phyloP scores from a whole-genome alignment of 345 rosid species.

The Sonneratia alba region DNA sequence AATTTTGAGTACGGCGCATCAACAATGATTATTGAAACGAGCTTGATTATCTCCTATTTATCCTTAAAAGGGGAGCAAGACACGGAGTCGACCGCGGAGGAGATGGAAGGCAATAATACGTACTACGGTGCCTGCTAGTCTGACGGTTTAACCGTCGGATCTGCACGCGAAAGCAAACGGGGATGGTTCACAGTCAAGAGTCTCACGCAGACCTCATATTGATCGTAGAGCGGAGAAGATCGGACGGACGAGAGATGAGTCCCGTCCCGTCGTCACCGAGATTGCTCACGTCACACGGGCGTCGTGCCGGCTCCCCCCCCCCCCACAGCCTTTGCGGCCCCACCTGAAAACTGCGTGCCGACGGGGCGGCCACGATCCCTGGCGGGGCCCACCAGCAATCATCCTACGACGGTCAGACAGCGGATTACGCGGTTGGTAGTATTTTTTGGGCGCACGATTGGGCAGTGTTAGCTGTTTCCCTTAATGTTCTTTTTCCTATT shows the following conservation, averaged over 20 bases:
- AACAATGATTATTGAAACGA: no score
- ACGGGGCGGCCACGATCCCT: no score
- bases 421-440: background rate
- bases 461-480: background rate
- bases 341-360: background rate
- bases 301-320: background rate
- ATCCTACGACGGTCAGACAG: background rate
- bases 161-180: background rate
- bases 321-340: no score
- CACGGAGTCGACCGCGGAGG: no score
- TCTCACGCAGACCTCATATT: no score
- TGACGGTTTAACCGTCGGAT: background rate
- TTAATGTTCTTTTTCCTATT: background rate
- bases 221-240: no score
- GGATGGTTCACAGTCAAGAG: no score
- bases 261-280: background rate
- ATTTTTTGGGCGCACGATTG: background rate
- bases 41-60: no score
- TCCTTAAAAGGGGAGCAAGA: no score
- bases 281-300: background rate
- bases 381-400: background rate
- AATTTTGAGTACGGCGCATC: no score
- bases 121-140: background rate
- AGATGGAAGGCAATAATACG: no score
- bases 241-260: no score